A percentile compares a stretch with the other conserved stretches of the same genome.
phyloP scores from a whole-genome alignment of 495 filamentous ascomycete genomes.

The Paragyromitra xinjiangensis region DNA sequence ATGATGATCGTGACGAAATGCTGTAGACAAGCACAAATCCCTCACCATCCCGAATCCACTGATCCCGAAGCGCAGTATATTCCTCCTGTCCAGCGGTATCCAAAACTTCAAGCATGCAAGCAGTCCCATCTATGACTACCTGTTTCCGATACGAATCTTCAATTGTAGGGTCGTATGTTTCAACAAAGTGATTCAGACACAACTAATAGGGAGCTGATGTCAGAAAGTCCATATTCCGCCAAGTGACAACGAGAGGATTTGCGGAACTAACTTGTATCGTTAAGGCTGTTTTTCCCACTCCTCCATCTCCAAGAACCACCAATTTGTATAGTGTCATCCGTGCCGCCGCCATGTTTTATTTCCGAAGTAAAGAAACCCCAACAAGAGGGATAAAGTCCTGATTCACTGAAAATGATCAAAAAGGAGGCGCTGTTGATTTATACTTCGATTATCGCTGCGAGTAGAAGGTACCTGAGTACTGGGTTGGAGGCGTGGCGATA shows the following conservation, averaged over 20 bases:
- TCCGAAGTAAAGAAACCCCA: slow-evolving; percentile 10
- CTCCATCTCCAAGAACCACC: slow-evolving; percentile 94
- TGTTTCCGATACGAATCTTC: slow-evolving; percentile 98
- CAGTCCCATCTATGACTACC: slow-evolving; percentile 94
- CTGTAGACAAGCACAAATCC: slow-evolving; percentile 98
- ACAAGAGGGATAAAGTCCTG: slow-evolving; percentile 8
- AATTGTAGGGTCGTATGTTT: slow-evolving; percentile 95
- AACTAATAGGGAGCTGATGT: slow-evolving; percentile 62
- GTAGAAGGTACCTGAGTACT: slow-evolving; percentile 4
- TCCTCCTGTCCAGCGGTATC: slow-evolving; percentile 99
- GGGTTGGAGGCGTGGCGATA: slow-evolving; percentile 15
- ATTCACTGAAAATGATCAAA: slow-evolving; percentile 27
- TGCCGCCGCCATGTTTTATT: slow-evolving; percentile 58
- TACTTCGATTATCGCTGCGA: slow-evolving; percentile 20
- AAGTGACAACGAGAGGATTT: slow-evolving; percentile 35
- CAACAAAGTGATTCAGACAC: slow-evolving; percentile 80
- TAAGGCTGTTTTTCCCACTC: slow-evolving; percentile 89
- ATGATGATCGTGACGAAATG: slow-evolving; percentile 94
- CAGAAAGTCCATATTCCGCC: slow-evolving; percentile 37
- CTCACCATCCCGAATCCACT: slow-evolving; percentile 98
- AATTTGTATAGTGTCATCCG: slow-evolving; percentile 96
- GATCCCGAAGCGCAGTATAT: slow-evolving; percentile 94
- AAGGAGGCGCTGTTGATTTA: slow-evolving; percentile 4
- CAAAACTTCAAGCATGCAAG: slow-evolving; percentile 98
- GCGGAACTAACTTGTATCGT: slow-evolving; percentile 86